These are phyloP conservation scores for Sanghuangporus sanghuang DNA, from an alignment of 1,284 basidiomycete genomes.

Conservation along the genomic window DNA sequence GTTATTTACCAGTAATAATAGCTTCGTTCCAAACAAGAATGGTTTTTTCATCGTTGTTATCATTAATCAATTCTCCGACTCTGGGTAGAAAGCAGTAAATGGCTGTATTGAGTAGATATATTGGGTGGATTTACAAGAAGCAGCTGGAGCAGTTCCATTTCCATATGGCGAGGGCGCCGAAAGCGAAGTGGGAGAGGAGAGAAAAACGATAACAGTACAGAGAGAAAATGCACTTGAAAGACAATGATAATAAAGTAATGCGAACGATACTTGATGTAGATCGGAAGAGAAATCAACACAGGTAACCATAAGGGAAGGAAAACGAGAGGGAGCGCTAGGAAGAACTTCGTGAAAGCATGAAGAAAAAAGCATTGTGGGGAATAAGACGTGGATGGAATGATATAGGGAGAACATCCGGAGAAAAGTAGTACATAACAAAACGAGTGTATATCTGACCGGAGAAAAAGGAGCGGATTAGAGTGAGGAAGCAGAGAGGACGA, in stretches of 20 bases:
- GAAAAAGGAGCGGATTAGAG: neutral
- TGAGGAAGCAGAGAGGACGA: neutral
- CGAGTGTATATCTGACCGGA: neutral
- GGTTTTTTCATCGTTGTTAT: too few species aligned
- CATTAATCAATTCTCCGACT: neutral
- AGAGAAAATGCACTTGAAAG: neutral
- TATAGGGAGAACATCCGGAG: neutral
- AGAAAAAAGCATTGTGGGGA: neutral
- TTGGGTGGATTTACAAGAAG: neutral
- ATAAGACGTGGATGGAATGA: neutral
- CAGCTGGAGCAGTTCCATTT: neutral
- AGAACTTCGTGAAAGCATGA: neutral
- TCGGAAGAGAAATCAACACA: constrained; percentile 2
- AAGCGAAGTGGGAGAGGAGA: neutral
- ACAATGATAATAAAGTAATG: neutral
- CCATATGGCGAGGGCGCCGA: neutral
- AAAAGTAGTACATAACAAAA: constrained; percentile 11
- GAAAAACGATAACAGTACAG: constrained; percentile 1
- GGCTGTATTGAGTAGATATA: neutral
- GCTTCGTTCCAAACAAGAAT: too few species aligned
- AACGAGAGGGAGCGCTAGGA: neutral
- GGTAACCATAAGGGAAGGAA: neutral
- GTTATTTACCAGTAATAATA: neutral
- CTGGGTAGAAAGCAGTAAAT: neutral
- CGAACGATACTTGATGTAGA: neutral